Base-by-base conservation (phyloP, 2,329 filamentous ascomycete genomes). In the Knufia petricola region DNA sequence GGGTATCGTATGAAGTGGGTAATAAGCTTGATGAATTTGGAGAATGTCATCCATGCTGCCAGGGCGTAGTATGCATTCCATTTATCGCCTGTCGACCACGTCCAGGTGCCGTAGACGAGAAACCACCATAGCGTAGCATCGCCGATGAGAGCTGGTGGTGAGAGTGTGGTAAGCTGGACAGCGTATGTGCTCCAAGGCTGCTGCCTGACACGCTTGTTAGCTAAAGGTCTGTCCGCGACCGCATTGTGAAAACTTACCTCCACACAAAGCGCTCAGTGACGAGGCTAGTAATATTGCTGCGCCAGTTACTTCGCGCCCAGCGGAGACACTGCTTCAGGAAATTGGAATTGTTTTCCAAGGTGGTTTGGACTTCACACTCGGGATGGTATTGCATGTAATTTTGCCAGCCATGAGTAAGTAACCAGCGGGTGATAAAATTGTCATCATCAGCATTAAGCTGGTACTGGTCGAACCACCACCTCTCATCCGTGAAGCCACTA, bases 291-390 rank as follows among this genome's bases (percentile, higher is more conserved):
- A 87, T 82, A 67, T 96, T 96, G 72, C 88, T 95, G 63, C 90
- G 78, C 90, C 90, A 96, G 69, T 96, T 96, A 74, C 89, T 95
- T 61, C 90, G 82, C 37, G 92, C 88, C 90, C 90, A 96, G 41
- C 90, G 79, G 40, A 90, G 80, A 68, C 90, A 96, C 68, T 96
- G 90, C 63, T 87, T 90, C 55, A 96, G 72, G 63, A 94, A 96
- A 62, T 89, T 94, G 49, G 77, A 73, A 63, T 89, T 84, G 64
- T 90, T 85, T 66, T 95, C 90, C 34, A 96, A 75, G 2, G 89
- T 95, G 21, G 90, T 96, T 70, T 92, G 82, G 52, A 96, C 84
- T 67, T 94, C 86, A 60, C 87, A 94, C 63, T 94, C 87, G 41
- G 77, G 79, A 65, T 95, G 84, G 69, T 95, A 95, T 70, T 96